A percentile compares a stretch with the other conserved stretches of the same genome.
Evolutionary conservation across 2,329 filamentous ascomycete genomes (phyloP).

Genomic region (Eutypa lata): DNA sequence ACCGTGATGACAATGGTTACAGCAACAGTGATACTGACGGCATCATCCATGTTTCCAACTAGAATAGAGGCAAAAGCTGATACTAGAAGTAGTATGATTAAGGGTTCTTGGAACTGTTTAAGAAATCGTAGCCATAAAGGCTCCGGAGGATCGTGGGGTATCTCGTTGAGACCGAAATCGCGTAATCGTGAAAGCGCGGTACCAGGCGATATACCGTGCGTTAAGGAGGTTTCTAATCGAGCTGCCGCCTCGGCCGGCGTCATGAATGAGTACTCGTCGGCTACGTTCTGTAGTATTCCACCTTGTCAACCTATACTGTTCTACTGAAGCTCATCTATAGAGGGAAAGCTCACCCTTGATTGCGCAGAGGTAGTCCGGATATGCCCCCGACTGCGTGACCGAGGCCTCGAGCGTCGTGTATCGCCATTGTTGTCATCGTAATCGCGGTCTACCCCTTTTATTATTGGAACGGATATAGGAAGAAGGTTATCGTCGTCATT

Average conservation of each 20-base stretch:
- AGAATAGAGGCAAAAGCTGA: conserved; percentile 86
- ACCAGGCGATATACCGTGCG: conserved; percentile 72
- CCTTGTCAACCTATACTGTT: neutral
- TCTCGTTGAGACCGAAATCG: conserved; percentile 86
- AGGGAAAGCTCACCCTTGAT: conserved; percentile 44
- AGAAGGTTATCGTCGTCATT: conserved; percentile 32
- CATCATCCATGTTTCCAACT: conserved; percentile 92
- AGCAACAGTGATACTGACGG: conserved; percentile 89
- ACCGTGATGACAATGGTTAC: conserved; percentile 97
- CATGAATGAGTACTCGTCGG: conserved; percentile 63
- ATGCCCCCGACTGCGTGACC: conserved; percentile 32
- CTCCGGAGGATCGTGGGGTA: conserved; percentile 90
- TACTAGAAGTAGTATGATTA: conserved; percentile 86
- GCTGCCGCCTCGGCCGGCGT: conserved; percentile 75
- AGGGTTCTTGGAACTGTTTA: conserved; percentile 93
- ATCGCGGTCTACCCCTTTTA: conserved; percentile 26
- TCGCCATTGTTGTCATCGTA: conserved; percentile 25
- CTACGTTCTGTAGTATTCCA: conserved; percentile 42
- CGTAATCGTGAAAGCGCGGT: conserved; percentile 79
- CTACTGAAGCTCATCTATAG: neutral
- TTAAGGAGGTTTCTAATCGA: conserved; percentile 77
- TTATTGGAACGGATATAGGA: conserved; percentile 31
- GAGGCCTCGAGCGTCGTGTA: conserved; percentile 31
- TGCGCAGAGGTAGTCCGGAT: conserved; percentile 52
- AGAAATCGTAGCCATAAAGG: conserved; percentile 92